phyloP scores from a whole-genome alignment of 2,329 filamentous ascomycete genomes.

The Blumeria hordei region DNA sequence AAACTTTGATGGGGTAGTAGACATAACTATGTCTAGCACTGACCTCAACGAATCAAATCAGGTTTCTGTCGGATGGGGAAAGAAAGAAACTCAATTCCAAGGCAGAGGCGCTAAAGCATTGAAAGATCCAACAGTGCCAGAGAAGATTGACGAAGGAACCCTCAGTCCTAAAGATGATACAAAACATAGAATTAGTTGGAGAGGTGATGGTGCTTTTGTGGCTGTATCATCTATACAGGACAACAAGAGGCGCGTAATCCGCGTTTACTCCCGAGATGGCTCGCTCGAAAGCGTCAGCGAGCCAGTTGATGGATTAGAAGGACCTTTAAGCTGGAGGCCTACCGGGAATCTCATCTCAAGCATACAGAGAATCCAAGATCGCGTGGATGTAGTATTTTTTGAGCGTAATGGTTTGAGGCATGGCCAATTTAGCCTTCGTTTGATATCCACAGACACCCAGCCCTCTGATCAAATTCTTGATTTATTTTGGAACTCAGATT shows the following conservation, averaged over 20 bases:
- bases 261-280: slow-evolving; percentile 78
- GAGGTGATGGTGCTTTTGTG: slow-evolving; percentile 79
- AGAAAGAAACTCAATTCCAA: slow-evolving; percentile 94
- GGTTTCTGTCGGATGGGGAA: slow-evolving; percentile 94
- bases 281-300: slow-evolving; percentile 83
- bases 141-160: slow-evolving; percentile 65
- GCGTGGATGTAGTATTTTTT: slow-evolving; percentile 77
- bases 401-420: slow-evolving; percentile 95
- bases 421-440: slow-evolving; percentile 65
- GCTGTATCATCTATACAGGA: slow-evolving; percentile 62
- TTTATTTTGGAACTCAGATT: slow-evolving; percentile 78
- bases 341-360: slow-evolving; percentile 77
- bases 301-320: slow-evolving; percentile 78
- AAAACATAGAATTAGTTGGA: slow-evolving; percentile 59
- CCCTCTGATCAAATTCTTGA: slow-evolving; percentile 31
- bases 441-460: slow-evolving; percentile 32
- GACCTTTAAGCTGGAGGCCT: slow-evolving; percentile 72
- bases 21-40: slow-evolving; percentile 44
- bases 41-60: slow-evolving; percentile 77
- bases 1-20: slow-evolving; percentile 62
- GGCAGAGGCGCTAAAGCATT: slow-evolving; percentile 70
- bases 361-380: slow-evolving; percentile 44
- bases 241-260: slow-evolving; percentile 48
- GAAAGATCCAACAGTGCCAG: slow-evolving; percentile 81
- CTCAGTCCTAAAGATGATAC: slow-evolving; percentile 53